These are phyloP conservation scores for Dioszegia aurantiaca DNA, from an alignment of 768 basidiomycete species.

Conservation along the genomic window DNA sequence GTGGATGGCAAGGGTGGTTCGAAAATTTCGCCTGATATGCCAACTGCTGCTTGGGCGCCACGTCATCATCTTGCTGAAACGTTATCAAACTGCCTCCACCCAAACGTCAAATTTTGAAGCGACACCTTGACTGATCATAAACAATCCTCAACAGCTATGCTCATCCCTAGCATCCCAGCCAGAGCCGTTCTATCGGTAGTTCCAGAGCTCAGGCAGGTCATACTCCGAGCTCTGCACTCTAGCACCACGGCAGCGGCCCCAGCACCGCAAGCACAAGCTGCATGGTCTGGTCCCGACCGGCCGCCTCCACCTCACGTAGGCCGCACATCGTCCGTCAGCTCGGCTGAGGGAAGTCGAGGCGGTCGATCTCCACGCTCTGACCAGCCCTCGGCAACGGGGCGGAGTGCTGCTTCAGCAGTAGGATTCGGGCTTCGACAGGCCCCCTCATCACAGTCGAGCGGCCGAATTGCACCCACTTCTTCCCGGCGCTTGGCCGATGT, in stretches of 20 bases:
- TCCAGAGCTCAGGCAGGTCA: constrained; percentile 22
- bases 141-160: neutral
- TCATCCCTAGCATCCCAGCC: neutral
- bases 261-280: neutral
- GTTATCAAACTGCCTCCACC: neutral
- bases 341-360: neutral
- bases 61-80: too few relatives aligned
- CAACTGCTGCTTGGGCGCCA: too few relatives aligned
- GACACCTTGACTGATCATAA: neutral
- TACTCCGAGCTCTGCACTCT: constrained; percentile 24
- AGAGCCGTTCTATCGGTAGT: constrained; percentile 14
- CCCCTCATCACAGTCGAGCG: neutral
- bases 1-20: neutral
- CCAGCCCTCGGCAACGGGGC: neutral
- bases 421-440: neutral
- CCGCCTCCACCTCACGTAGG: neutral
- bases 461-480: constrained; percentile 14
- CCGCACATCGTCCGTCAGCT: neutral
- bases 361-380: neutral
- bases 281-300: neutral
- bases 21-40: constrained; percentile 5
- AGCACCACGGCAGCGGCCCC: neutral
- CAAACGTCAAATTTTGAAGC: neutral
- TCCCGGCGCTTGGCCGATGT: constrained; percentile 14
- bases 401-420: neutral